A percentile compares a stretch with the other conserved stretches of the same genome.
These are phyloP conservation scores for Fistulifera pelliculosa DNA, from an alignment of 108 stramenopile genomes.

Conservation along the genomic window DNA sequence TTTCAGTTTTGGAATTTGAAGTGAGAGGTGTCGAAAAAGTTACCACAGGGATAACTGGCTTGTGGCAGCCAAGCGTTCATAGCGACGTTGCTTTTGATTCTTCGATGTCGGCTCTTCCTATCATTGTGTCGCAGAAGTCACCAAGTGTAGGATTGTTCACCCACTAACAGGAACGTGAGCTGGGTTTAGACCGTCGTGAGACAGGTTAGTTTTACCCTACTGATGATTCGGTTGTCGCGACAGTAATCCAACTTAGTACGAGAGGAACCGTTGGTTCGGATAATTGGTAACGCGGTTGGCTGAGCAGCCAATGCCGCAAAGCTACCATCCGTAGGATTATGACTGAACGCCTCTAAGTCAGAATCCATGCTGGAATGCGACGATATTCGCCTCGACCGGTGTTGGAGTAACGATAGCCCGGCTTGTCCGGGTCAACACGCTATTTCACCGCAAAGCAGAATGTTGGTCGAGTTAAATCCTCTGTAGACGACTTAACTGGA, in stretches of 20 bases:
- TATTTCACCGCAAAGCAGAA: constrained; percentile 62
- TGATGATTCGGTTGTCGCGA: constrained; percentile 81
- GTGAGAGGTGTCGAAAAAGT: constrained; percentile 97
- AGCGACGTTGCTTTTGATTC: constrained; percentile 88
- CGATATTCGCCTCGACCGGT: constrained; percentile 72
- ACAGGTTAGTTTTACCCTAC: constrained; percentile 95
- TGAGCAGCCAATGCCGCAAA: constrained; percentile 88
- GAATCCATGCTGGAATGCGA: constrained; percentile 88
- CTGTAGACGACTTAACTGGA: constrained; percentile 90
- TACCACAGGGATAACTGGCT: constrained; percentile 98
- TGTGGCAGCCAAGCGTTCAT: constrained; percentile 88
- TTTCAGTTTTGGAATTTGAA: constrained; percentile 72
- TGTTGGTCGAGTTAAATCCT: constrained; percentile 87
- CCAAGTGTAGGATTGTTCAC: constrained; percentile 97
- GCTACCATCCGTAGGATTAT: constrained; percentile 91
- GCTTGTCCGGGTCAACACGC: constrained; percentile 38
- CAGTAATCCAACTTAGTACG: constrained; percentile 98
- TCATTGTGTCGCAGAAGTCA: constrained; percentile 94
- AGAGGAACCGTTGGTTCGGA: constrained; percentile 97
- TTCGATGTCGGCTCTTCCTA: constrained; percentile 94
- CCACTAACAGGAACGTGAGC: constrained; percentile 93
- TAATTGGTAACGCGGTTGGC: constrained; percentile 90
- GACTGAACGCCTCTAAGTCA: constrained; percentile 94
- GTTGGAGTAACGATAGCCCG: constrained; percentile 65
- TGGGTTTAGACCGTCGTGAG: constrained; percentile 98